These are phyloP conservation scores for Termitomyces sp. DNA, from an alignment of 768 basidiomycete genomes.

Conservation along the genomic window DNA sequence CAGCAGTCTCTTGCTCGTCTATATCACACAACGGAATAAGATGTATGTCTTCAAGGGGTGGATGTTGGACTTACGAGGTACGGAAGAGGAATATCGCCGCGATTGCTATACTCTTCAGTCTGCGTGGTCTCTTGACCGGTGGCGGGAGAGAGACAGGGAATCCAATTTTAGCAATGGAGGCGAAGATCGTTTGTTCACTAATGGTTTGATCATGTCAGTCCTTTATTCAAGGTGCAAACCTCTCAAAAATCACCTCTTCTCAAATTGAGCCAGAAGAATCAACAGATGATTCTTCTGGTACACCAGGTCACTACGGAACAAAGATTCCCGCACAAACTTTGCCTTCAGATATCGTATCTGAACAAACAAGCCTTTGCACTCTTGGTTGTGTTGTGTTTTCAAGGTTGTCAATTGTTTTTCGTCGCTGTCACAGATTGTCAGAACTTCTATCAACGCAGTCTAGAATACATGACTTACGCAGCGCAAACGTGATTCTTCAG, in stretches of 20 bases:
- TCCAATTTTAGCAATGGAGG: constrained; percentile 73
- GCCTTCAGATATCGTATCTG: constrained; percentile 92
- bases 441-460: background rate
- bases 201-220: background rate
- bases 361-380: constrained; percentile 87
- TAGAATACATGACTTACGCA: constrained; percentile 37
- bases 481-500: constrained; percentile 56
- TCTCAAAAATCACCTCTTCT: constrained; percentile 53
- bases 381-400: constrained; percentile 70
- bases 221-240: background rate
- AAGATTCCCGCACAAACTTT: constrained; percentile 82
- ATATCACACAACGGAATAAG: constrained; percentile 1
- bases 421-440: constrained; percentile 37
- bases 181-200: constrained; percentile 69
- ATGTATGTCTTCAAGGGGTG: background rate
- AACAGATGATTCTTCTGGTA: constrained; percentile 91
- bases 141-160: constrained; percentile 47
- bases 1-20: constrained; percentile 64
- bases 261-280: constrained; percentile 63
- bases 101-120: constrained; percentile 53
- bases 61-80: constrained; percentile 45
- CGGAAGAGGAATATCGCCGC: constrained; percentile 65
- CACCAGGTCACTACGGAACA: constrained; percentile 68
- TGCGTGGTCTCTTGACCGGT: constrained; percentile 37
- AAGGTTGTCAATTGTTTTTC: constrained; percentile 49